Conservation (phyloP, 139 green algal species). For the Chlorella sp. region DNA sequence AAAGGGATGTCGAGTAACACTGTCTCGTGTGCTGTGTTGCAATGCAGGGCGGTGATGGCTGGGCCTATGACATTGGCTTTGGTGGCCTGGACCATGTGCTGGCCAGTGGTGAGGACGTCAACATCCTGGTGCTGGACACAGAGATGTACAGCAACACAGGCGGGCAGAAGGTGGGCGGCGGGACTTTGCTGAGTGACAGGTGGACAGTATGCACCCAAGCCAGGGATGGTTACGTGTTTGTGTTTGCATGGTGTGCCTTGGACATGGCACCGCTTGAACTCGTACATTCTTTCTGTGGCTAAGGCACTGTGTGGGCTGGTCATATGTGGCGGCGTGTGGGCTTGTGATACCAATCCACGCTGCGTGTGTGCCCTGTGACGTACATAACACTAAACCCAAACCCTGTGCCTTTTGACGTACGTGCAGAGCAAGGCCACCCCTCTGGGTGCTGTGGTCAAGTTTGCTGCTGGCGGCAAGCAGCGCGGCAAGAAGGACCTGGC, state of each 20-base stretch:
- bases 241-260: too few relatives aligned
- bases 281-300: too few relatives aligned
- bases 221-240: too few relatives aligned
- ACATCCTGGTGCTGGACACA: constrained; percentile 55
- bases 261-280: too few relatives aligned
- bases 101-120: constrained; percentile 41
- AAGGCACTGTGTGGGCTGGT: too few relatives aligned
- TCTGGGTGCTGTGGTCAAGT: constrained; percentile 47
- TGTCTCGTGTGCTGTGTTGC: neutral
- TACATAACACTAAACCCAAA: too few relatives aligned
- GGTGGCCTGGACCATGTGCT: constrained; percentile 57
- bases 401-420: too few relatives aligned
- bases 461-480: constrained; percentile 47
- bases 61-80: constrained; percentile 61
- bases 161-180: constrained; percentile 52
- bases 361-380: too few relatives aligned
- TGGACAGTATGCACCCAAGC: too few relatives aligned
- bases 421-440: constrained; percentile 53
- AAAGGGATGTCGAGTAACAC: neutral
- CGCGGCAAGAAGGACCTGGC: constrained; percentile 49
- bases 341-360: too few relatives aligned
- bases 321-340: too few relatives aligned
- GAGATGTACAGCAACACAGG: constrained; percentile 60
- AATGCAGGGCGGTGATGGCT: constrained; percentile 58
- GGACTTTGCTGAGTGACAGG: too few relatives aligned